phyloP scores from a whole-genome alignment of 352 stramenopile species.

The Pseudoperonospora humuli region DNA sequence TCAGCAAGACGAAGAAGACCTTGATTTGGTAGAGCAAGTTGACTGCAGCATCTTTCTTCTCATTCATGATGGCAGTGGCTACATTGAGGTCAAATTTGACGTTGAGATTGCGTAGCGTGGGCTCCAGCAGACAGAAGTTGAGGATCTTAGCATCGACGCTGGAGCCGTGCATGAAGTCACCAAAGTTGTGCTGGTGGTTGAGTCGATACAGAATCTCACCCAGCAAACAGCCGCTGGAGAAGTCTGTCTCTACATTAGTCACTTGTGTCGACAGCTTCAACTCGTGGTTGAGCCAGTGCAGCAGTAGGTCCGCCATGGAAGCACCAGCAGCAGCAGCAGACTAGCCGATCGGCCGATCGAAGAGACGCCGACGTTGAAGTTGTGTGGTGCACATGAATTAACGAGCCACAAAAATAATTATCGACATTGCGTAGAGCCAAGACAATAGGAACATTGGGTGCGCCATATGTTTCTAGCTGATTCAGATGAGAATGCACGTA shows the following conservation, averaged over 20 bases:
- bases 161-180: constrained; percentile 64
- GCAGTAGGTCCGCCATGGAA: no score
- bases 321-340: no score
- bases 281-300: no score
- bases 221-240: constrained; percentile 81
- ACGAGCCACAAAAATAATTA: no score
- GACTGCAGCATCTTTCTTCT: constrained; percentile 40
- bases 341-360: no score
- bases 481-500: no score
- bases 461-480: no score
- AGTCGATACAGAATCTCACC: constrained; percentile 77
- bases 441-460: no score
- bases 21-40: constrained; percentile 87
- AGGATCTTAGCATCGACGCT: constrained; percentile 78
- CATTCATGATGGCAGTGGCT: constrained; percentile 79
- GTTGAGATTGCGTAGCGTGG: constrained; percentile 28
- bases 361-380: no score
- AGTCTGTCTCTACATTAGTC: constrained; percentile 61
- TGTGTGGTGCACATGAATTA: constrained; percentile 1
- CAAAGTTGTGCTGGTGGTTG: constrained; percentile 87
- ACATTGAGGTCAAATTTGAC: constrained; percentile 73
- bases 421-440: no score
- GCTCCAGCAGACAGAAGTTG: constrained; percentile 84
- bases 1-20: constrained; percentile 14
- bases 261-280: no score